Evolutionary conservation across 805 yeast species (phyloP), one percentile per base, ranked within the genome.

Genomic region (Blastobotrys americana): DNA sequence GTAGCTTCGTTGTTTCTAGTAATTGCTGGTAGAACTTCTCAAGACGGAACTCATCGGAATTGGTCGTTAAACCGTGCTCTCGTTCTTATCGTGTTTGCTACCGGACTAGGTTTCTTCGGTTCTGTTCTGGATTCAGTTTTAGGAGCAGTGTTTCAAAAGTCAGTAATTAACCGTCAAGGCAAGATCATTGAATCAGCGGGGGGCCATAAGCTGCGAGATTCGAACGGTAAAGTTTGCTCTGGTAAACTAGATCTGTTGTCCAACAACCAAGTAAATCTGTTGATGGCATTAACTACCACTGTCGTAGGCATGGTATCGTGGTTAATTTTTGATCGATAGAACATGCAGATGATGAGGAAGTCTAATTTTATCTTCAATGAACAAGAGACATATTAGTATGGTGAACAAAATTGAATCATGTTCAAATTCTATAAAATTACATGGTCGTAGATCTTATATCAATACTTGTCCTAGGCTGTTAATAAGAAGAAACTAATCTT

Each of bases 71-170:
- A 36, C 15, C 34, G 40, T 3, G 49, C 51, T 27, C 15, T 46
- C 5, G 17, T 33, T 20, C 54, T 63, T 15, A 53, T 66, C 15
- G 15, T 59, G 6, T 64, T 57, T 36, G 55, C 61, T 40, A 57
- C 65, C 0, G 5, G 49, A 0, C 46, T 63, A 18, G 76, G 76
- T 0, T 47, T 68, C 13, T 33, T 57, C 17, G 75, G 74, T 0
- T 61, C 67, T 3, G 22, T 71, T 3, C 36, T 66, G 8, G 76
- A 71, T 48, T 71, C 76, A 1, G 9, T 70, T 1, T 48, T 71
- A 5, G 76, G 76, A 0, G 71, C 76, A 3, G 28, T 64, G 2
- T 49, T 69, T 16, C 75, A 71, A 47, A 46, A 51, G 9, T 61
- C 73, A 1, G 58, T 64, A 6, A 60, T 63, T 22, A 65, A 67